Evolutionary conservation across 2,329 filamentous ascomycete species (phyloP), one percentile per base, ranked within the genome.

Genomic region (Hypomyces rosellus): DNA sequence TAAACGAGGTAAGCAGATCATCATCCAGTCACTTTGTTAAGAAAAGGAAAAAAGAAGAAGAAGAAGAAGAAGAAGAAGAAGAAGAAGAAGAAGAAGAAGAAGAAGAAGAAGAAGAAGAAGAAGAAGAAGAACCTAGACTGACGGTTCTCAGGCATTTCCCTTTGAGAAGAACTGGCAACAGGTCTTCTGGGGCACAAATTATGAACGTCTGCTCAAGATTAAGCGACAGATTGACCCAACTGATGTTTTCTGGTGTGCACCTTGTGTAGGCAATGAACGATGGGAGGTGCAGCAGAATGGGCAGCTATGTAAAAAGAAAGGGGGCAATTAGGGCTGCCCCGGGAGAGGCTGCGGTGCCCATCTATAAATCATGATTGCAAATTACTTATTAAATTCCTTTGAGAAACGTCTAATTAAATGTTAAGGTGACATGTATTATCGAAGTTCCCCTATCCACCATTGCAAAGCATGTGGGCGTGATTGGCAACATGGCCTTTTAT

Each of bases 191-290:
- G 71, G 70, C 0, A 57, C 58, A 11, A 76, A 78, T 42, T 78
- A 78, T 54, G 57, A 65, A 13, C 64, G 65, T 2, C 60, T 79
- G 3, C 55, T 73, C 0, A 42, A 58, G 12, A 73, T 78, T 47
- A 79, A 80, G 62, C 63, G 65, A 12, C 41, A 54, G 1, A 59
- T 74, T n/a, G 75, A 80, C 52, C 75, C 75, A 0, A 49, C 61
- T 0, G 74, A 75, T 46, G 64, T 78, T 1, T 70, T 80, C 13
- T 76, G 74, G 66, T 77, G 74, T 50, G 56, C 67, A 12, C 68
- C 72, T 0, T 77, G 74, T 48, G 73, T 77, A 0, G 74, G 74
- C 0, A 73, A 67, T 47, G 71, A 75, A 41, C 57, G 60, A 0
- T 75, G 72, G 70, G 46, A 58, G 42, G 55, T 68, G 30, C 46